These are phyloP conservation scores for Skeletonema potamos DNA, from an alignment of 108 stramenopile species.

Conservation along the genomic window DNA sequence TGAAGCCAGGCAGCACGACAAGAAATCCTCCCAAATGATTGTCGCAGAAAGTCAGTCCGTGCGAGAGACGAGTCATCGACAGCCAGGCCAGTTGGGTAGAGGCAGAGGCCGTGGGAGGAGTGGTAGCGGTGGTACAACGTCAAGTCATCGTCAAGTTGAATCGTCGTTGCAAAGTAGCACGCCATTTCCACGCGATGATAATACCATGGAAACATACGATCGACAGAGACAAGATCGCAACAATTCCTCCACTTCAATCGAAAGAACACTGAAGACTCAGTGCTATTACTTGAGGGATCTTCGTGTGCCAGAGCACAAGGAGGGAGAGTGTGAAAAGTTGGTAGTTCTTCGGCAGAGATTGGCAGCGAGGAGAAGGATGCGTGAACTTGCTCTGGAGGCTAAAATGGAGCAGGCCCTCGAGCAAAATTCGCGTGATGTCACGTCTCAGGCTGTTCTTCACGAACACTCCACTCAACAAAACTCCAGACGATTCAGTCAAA, in stretches of 20 bases:
- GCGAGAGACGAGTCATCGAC: background rate
- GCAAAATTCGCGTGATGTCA: background rate
- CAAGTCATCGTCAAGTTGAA: background rate
- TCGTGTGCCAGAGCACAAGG: conserved; percentile 41
- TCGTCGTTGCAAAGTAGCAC: background rate
- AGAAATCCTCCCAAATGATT: background rate
- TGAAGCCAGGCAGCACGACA: background rate
- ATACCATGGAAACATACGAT: background rate
- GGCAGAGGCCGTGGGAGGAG: conserved; percentile 2
- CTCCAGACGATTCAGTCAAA: background rate
- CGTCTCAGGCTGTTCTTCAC: background rate
- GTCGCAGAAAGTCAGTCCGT: background rate
- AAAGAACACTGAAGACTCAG: background rate
- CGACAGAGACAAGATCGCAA: background rate
- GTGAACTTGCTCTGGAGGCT: background rate
- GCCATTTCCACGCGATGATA: background rate
- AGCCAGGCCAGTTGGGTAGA: background rate
- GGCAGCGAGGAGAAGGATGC: conserved; percentile 22
- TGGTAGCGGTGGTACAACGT: background rate
- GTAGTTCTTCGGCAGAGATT: conserved; percentile 37
- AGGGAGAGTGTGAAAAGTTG: conserved; percentile 48
- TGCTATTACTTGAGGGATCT: conserved; percentile 6
- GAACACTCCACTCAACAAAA: background rate
- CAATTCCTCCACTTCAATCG: background rate
- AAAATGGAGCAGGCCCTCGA: background rate